These are phyloP conservation scores for Cyclaneusma minus DNA, from an alignment of 2,329 filamentous ascomycete species.

Conservation along the genomic window DNA sequence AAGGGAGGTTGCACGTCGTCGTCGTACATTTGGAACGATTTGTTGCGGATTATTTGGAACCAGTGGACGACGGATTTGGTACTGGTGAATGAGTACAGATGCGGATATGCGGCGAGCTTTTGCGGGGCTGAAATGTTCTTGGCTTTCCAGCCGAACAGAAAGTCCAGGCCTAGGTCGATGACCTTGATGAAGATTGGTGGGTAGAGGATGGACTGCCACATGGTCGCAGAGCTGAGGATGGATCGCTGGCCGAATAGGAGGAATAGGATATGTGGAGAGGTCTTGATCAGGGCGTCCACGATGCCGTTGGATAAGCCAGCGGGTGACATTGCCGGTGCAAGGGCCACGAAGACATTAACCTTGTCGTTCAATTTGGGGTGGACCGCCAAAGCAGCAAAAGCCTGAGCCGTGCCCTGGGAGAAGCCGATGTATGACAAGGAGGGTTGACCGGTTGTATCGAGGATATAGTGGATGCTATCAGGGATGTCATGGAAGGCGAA, in stretches of 20 bases:
- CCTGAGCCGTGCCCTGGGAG: slow-evolving; percentile 91
- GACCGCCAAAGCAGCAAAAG: slow-evolving; percentile 84
- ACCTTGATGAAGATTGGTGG: slow-evolving; percentile 81
- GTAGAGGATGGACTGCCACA: slow-evolving; percentile 95
- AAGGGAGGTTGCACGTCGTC: slow-evolving; percentile 76
- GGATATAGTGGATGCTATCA: slow-evolving; percentile 82
- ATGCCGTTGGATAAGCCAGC: slow-evolving; percentile 79
- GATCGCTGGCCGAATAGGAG: slow-evolving; percentile 83
- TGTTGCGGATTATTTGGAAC: slow-evolving; percentile 98
- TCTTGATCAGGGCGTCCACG: slow-evolving; percentile 84
- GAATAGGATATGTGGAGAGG: slow-evolving; percentile 82
- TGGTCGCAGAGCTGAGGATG: slow-evolving; percentile 82
- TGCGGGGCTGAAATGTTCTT: slow-evolving; percentile 73
- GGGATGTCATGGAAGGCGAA: slow-evolving; percentile 97
- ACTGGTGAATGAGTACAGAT: slow-evolving; percentile 91
- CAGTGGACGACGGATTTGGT: slow-evolving; percentile 96
- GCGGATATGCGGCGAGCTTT: slow-evolving; percentile 89
- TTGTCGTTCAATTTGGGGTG: slow-evolving; percentile 86
- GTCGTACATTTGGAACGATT: slow-evolving; percentile 96
- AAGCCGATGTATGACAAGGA: slow-evolving; percentile 95
- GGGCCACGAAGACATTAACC: slow-evolving; percentile 87
- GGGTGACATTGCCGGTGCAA: slow-evolving; percentile 93
- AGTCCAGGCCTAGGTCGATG: slow-evolving; percentile 67
- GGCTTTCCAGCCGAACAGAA: slow-evolving; percentile 82
- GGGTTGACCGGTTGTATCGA: slow-evolving; percentile 65